These are phyloP conservation scores for Bimuria novae-zelandiae DNA, from an alignment of 2,329 filamentous ascomycete species.

Conservation along the genomic window DNA sequence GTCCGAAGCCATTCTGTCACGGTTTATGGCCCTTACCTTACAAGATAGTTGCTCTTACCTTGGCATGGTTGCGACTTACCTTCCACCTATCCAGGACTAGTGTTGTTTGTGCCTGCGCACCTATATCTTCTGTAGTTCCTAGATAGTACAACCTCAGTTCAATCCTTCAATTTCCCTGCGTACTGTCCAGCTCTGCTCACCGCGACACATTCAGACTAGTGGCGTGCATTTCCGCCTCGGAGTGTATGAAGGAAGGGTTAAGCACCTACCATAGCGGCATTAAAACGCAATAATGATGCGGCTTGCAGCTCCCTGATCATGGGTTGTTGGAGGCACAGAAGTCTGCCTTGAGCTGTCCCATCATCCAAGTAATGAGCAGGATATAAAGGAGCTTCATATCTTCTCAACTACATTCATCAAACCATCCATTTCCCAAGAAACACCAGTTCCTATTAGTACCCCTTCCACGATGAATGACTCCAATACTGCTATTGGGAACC, in stretches of 20 bases:
- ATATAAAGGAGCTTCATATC: conserved; percentile 18
- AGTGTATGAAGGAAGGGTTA: conserved; percentile 8
- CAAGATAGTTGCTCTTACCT: too few relatives aligned
- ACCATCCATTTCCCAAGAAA: conserved; percentile 14
- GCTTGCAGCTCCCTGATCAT: conserved; percentile 10
- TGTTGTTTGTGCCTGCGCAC: too few relatives aligned
- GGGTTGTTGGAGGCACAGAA: conserved; percentile 11
- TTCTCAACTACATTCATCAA: conserved; percentile 13
- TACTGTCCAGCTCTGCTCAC: too few relatives aligned
- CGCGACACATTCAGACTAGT: too few relatives aligned
- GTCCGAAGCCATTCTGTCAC: conserved; percentile 9
- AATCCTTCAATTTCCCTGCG: too few relatives aligned
- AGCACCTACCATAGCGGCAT: conserved; percentile 9
- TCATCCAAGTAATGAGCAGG: conserved; percentile 13
- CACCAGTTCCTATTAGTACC: conserved; percentile 14
- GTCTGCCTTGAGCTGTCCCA: conserved; percentile 15
- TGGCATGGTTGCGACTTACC: too few relatives aligned
- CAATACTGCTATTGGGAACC: conserved; percentile 10
- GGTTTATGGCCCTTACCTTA: too few relatives aligned
- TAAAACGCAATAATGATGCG: conserved; percentile 10
- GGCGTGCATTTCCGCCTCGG: conserved; percentile 2
- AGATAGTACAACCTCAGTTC: too few relatives aligned
- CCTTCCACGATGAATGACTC: conserved; percentile 13
- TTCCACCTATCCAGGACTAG: too few relatives aligned
- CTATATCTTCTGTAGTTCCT: too few relatives aligned